Base-by-base conservation (phyloP, 2,329 filamentous ascomycete genomes). In the Colletotrichum abscissum region DNA sequence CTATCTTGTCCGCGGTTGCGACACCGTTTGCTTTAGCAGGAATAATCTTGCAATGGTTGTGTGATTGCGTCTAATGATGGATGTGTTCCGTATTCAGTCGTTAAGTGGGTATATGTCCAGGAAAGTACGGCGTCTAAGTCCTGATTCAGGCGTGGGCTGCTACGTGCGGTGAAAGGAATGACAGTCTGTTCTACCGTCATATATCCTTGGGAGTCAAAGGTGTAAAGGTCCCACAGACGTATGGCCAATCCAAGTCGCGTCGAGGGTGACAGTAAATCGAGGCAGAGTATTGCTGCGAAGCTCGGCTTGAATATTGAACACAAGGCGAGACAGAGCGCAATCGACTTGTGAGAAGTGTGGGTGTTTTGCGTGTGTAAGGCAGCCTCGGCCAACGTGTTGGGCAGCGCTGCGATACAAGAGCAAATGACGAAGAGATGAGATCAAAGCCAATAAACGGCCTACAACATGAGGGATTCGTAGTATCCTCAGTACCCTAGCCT, bases 311-410 rank as follows among this genome's bases (percentile, higher is more conserved):
- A 46, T 46, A 59, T 49, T 49, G 46, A 42, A 56, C 24, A 46
- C 54, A 65, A 59, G 30, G 67, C 55, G 56, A 67, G 57, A 46
- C 67, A 57, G 46, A 35, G 55, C 22, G n/a, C 55, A 54, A 28
- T n/a, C 56, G 35, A n/a, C 49, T 24, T 35, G 30, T 28, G 28
- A 38, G 60, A 33, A 65, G 67, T 52, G 30, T 33, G 42, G 16
- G 26, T 57, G 54, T 42, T 24, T 63, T 59, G 69, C 59, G 60
- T 70, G 67, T 58, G 63, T 42, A 73, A 55, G 49, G 38, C 67
- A 73, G 60, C 70, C 60, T 64, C 14, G 56, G 67, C 70, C 70
- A 70, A 70, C 60, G 55, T 60, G 33, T 22, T 30, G 66, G 67
- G 70, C 67, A 60, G 60, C 66, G 67, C 67, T 62, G 35, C 11